These are phyloP conservation scores for Limonium bicolor DNA, from an alignment of 148 eudicot species.

Conservation along the genomic window DNA sequence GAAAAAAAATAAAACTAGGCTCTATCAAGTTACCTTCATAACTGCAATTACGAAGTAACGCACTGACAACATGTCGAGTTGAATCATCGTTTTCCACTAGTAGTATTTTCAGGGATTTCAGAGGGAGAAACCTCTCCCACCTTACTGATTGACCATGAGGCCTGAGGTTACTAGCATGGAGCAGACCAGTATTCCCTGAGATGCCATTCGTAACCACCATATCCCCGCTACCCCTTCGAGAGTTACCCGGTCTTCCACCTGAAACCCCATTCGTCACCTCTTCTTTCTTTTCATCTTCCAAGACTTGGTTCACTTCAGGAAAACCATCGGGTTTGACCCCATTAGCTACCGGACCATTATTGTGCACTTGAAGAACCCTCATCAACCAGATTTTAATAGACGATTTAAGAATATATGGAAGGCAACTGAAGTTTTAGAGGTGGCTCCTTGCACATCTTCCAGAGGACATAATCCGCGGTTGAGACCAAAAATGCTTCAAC, in stretches of 20 bases:
- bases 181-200: no score
- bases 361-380: slow-evolving; percentile 27
- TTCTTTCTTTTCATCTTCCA: slow-evolving; percentile 21
- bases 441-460: no score
- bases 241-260: no score
- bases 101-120: slow-evolving; percentile 38
- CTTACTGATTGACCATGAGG: no score
- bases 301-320: slow-evolving; percentile 22
- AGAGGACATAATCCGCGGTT: no score
- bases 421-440: no score
- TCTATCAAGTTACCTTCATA: slow-evolving; percentile 41
- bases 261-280: slow-evolving; percentile 19
- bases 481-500: no score
- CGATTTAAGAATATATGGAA: slow-evolving; percentile 20
- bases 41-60: slow-evolving; percentile 44
- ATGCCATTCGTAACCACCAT: no score
- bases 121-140: slow-evolving; percentile 46
- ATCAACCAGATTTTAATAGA: slow-evolving; percentile 44
- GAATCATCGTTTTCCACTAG: slow-evolving; percentile 59
- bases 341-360: slow-evolving; percentile 20
- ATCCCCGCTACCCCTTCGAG: no score
- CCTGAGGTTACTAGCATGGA: no score
- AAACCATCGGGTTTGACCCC: no score
- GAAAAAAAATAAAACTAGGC: not conserved
- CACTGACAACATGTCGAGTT: slow-evolving; percentile 49